These are phyloP conservation scores for Polytolypa hystricis DNA, from an alignment of 2,329 filamentous ascomycete genomes.

Conservation along the genomic window DNA sequence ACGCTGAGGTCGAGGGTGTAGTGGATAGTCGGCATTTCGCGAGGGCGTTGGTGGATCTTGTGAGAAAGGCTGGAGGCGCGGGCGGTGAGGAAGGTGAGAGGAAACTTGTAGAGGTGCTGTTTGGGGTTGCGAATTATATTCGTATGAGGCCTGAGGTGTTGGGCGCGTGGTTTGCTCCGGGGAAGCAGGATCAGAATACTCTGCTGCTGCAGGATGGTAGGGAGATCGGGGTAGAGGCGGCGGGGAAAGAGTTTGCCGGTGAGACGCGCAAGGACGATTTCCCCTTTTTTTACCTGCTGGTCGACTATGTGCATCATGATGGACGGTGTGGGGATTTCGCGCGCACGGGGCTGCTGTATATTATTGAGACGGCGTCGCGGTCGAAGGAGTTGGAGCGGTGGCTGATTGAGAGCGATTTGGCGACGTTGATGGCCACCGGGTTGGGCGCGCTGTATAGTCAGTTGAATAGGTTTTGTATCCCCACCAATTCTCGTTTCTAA, in stretches of 20 bases:
- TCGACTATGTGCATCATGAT: slow-evolving; percentile 94
- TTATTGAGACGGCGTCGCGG: slow-evolving; percentile 83
- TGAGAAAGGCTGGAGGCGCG: slow-evolving; percentile 59
- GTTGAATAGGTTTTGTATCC: slow-evolving; percentile 42
- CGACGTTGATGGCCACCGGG: slow-evolving; percentile 93
- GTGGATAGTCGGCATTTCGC: slow-evolving; percentile 80
- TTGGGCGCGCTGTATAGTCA: slow-evolving; percentile 68
- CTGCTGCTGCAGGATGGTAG: too few species aligned
- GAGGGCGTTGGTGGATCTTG: slow-evolving; percentile 72
- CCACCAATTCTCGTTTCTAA: neutral
- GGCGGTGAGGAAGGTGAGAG: slow-evolving; percentile 72
- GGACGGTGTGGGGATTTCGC: slow-evolving; percentile 94
- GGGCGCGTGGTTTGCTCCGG: slow-evolving; percentile 77
- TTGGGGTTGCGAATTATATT: slow-evolving; percentile 95
- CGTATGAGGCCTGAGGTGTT: slow-evolving; percentile 77
- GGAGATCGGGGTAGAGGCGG: slow-evolving; percentile 28
- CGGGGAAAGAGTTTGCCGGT: slow-evolving; percentile 61
- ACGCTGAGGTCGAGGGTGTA: slow-evolving; percentile 93
- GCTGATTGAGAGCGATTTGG: slow-evolving; percentile 94
- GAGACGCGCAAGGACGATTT: slow-evolving; percentile 86
- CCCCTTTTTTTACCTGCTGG: slow-evolving; percentile 85
- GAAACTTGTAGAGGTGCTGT: slow-evolving; percentile 81
- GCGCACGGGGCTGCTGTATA: slow-evolving; percentile 82
- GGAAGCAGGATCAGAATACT: slow-evolving; percentile 29
- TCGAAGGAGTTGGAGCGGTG: slow-evolving; percentile 79